Conservation (phyloP, 1,139 yeast genomes). For the Kodamaea ohmeri region DNA sequence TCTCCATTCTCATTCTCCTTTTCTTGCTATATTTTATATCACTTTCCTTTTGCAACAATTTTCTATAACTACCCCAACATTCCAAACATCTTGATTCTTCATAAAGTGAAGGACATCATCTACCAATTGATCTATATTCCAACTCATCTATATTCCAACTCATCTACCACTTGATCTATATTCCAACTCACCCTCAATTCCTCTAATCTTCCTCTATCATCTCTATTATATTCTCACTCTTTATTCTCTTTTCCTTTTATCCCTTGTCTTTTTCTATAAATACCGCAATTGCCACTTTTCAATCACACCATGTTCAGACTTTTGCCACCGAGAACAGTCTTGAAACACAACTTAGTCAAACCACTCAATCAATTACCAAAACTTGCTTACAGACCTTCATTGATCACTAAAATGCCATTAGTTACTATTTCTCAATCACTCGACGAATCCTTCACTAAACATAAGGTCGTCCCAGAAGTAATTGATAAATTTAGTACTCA, state of each 20-base stretch:
- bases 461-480: constrained; percentile 64
- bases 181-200: not conserved
- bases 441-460: constrained; percentile 58
- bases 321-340: not conserved
- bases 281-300: too few species aligned
- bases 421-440: constrained; percentile 65
- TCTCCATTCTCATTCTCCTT: too few species aligned
- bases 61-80: too few species aligned
- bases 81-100: too few species aligned
- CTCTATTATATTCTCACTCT: not conserved
- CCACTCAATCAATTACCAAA: not conserved
- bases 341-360: not conserved
- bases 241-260: not conserved
- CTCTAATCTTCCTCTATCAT: not conserved
- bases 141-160: not conserved
- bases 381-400: not conserved
- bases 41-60: too few species aligned
- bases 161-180: not conserved
- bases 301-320: not conserved
- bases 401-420: constrained; percentile 37
- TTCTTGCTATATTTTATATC: too few species aligned
- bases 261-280: constrained; percentile 1
- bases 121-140: not conserved
- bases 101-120: too few species aligned
- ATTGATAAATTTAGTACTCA: constrained; percentile 47